These are phyloP conservation scores for Vitis rotundifolia DNA, from an alignment of 164 flowering plant species.

Conservation along the genomic window DNA sequence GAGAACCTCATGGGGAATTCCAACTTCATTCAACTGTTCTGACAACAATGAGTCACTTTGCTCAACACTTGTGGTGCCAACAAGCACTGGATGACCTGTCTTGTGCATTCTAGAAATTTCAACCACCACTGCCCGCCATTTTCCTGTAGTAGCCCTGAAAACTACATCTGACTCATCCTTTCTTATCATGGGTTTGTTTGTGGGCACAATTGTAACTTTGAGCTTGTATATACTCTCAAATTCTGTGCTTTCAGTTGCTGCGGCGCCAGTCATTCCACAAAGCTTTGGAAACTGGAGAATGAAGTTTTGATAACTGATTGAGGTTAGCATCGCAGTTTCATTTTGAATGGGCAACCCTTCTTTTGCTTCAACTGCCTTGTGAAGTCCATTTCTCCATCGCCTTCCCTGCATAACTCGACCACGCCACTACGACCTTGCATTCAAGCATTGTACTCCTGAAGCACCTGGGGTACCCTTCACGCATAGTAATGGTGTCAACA, in stretches of 20 bases:
- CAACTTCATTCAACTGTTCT: slow-evolving; percentile 77
- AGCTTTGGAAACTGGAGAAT: slow-evolving; percentile 99
- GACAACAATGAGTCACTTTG: slow-evolving; percentile 92
- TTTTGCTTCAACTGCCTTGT: slow-evolving; percentile 99
- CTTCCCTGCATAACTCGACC: too few relatives aligned
- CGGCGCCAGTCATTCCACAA: slow-evolving; percentile 99
- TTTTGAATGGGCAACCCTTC: slow-evolving; percentile 96
- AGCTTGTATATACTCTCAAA: slow-evolving; percentile 99
- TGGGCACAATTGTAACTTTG: slow-evolving; percentile 95
- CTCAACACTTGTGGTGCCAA: slow-evolving; percentile 99
- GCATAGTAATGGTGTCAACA: too few relatives aligned
- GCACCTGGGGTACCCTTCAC: too few relatives aligned
- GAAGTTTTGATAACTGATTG: slow-evolving; percentile 98
- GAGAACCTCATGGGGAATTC: slow-evolving; percentile 96
- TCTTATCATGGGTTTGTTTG: slow-evolving; percentile 97
- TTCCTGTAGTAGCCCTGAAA: slow-evolving; percentile 80
- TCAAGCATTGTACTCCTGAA: too few relatives aligned
- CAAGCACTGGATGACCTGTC: slow-evolving; percentile 97
- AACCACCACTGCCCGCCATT: slow-evolving; percentile 94
- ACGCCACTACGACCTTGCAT: too few relatives aligned
- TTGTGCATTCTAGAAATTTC: slow-evolving; percentile 95
- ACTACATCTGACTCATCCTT: slow-evolving; percentile 99
- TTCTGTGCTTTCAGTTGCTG: slow-evolving; percentile 96
- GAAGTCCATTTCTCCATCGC: slow-evolving; percentile 99
- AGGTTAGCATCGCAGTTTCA: slow-evolving; percentile 92